Evolutionary conservation across 208 protist genomes (phyloP), one percentile per base, ranked within the genome.

Genomic region (Leishmania tropica): DNA sequence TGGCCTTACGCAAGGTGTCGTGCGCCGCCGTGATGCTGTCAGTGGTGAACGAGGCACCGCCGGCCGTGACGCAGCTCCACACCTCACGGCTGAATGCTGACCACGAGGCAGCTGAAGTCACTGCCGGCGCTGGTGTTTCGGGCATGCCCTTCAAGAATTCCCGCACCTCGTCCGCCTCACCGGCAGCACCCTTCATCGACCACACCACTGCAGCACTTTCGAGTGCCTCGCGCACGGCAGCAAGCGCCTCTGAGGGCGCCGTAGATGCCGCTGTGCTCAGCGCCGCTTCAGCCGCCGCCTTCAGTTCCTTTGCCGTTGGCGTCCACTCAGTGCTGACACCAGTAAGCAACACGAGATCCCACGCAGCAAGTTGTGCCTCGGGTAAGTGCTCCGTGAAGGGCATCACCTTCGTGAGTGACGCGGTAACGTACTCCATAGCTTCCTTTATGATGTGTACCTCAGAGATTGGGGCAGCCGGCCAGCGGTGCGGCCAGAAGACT

Each of bases 321-420:
- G 40, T 58, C 21, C 54, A 13, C 31, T 45, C 64, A 67, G 74
- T 76, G 19, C 67, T 45, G 31, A 42, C 54, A 11, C 51, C 48
- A 0, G 80, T 64, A 8, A 87, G 71, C 13, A 87, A 35, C n/a
- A 78, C 40, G 28, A 87, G 68, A 54, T 85, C 87, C 60, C 76
- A 76, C 47, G 45, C 19, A 28, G 73, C 77, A 19, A 81, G 74
- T 21, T 85, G 76, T 1, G 62, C 74, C 1, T 51, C 70, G 8
- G 87, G 78, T 37, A 84, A 58, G 37, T 77, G 75, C n/a, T 31
- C 3, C 19, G 80, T 24, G 53, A 85, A 76, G 4, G 78, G 78
- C 42, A 62, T 73, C 37, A 80, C 11, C 21, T 42, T n/a, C 42
- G 48, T 42, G 1, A 87, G 62, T 13, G 77, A 80, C 15, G 60